These are phyloP conservation scores for Pichia thaimueangensis DNA, from an alignment of 805 yeast genomes.

Conservation along the genomic window DNA sequence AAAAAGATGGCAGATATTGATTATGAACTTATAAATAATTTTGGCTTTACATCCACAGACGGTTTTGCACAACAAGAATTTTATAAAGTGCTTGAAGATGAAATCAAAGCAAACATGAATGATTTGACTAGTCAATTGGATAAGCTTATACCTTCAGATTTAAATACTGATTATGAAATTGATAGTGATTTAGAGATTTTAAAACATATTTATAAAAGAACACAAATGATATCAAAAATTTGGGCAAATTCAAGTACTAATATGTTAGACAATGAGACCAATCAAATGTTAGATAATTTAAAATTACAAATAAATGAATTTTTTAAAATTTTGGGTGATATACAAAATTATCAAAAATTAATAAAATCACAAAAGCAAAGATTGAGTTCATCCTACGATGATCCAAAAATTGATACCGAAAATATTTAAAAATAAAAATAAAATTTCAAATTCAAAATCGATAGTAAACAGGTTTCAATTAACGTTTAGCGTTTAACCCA, in stretches of 20 bases:
- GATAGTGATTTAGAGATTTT: not conserved
- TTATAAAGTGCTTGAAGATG: slow-evolving; percentile 2
- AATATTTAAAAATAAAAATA: too few relatives aligned
- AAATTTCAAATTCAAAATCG: too few relatives aligned
- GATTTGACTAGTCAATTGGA: not conserved
- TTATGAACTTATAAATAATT: slow-evolving; percentile 9
- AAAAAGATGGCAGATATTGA: slow-evolving; percentile 12
- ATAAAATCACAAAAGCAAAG: not conserved
- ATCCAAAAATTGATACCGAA: too few relatives aligned
- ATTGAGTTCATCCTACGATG: slow-evolving; percentile 2
- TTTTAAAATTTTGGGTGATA: not conserved
- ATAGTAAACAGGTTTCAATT: too few relatives aligned
- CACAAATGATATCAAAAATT: slow-evolving; percentile 1
- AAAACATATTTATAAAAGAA: slow-evolving; percentile 1
- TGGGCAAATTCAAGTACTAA: slow-evolving; percentile 7
- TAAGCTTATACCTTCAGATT: not conserved
- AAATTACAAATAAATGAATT: not conserved
- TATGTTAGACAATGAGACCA: slow-evolving; percentile 10
- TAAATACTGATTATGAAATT: not conserved
- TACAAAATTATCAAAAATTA: not conserved
- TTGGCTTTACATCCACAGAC: not conserved
- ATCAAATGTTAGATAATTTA: slow-evolving; percentile 1
- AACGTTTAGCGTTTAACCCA: too few relatives aligned
- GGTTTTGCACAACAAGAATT: slow-evolving; percentile 6
- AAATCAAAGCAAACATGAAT: not conserved